These are phyloP conservation scores for Claviceps cyperi DNA, from an alignment of 2,329 filamentous ascomycete species.

Conservation along the genomic window DNA sequence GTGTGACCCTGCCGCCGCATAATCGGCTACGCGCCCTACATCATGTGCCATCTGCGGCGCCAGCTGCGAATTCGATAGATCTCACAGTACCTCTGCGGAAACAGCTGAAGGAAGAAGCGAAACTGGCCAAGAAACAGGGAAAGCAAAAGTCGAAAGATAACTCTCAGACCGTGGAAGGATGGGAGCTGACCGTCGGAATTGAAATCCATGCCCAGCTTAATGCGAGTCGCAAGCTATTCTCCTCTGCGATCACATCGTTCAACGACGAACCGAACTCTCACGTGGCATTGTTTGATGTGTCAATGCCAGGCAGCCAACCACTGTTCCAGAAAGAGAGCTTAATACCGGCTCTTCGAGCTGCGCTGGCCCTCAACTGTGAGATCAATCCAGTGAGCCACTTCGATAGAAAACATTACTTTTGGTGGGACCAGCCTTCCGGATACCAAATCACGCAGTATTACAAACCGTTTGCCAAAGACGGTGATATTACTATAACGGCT, in stretches of 20 bases:
- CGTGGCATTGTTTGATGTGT: slow-evolving; percentile 76
- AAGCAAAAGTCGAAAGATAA: slow-evolving; percentile 31
- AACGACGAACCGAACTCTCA: slow-evolving; percentile 68
- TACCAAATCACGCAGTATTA: slow-evolving; percentile 99
- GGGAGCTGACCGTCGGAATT: slow-evolving; percentile 91
- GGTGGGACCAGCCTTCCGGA: slow-evolving; percentile 91
- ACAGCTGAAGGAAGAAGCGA: slow-evolving; percentile 55
- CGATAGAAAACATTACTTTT: slow-evolving; percentile 97
- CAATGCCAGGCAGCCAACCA: slow-evolving; percentile 81
- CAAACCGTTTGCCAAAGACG: slow-evolving; percentile 53
- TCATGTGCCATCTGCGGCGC: slow-evolving; percentile 5
- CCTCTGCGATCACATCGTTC: slow-evolving; percentile 48
- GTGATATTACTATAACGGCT: slow-evolving; percentile 52
- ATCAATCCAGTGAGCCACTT: slow-evolving; percentile 69
- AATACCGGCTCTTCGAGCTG: slow-evolving; percentile 79
- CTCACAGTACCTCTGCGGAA: slow-evolving; percentile 46
- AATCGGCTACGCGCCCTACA: background rate
- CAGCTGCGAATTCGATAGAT: slow-evolving; percentile 8
- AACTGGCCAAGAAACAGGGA: slow-evolving; percentile 53
- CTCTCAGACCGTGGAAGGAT: slow-evolving; percentile 45
- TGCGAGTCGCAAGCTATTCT: slow-evolving; percentile 80
- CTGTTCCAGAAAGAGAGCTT: slow-evolving; percentile 70
- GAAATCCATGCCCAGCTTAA: slow-evolving; percentile 97
- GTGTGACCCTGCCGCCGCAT: background rate
- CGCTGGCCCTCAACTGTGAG: slow-evolving; percentile 67